phyloP scores from a whole-genome alignment of 805 yeast genomes.

The Saturnispora zaruensis region DNA sequence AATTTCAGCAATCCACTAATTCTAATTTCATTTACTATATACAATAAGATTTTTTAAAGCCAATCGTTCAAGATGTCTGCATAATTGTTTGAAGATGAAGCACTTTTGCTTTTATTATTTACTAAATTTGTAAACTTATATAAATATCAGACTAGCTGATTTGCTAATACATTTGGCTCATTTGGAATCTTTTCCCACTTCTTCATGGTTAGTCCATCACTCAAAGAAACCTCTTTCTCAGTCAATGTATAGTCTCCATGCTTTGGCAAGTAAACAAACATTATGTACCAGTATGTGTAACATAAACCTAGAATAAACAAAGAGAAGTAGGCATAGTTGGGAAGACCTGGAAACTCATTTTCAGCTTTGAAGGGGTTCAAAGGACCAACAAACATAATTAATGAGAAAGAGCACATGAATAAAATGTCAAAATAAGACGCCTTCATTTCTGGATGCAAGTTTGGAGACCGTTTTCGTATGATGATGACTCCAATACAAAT shows the following conservation, averaged over 20 bases:
- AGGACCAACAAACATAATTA: constrained; percentile 45
- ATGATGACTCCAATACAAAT: constrained; percentile 52
- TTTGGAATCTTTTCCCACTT: constrained; percentile 40
- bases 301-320: constrained; percentile 35
- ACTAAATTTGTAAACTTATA: background rate
- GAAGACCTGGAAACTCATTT: constrained; percentile 32
- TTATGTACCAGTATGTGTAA: constrained; percentile 46
- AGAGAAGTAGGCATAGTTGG: constrained; percentile 42
- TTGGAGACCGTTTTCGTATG: constrained; percentile 43
- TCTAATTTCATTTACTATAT: background rate
- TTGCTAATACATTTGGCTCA: background rate
- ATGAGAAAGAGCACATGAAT: constrained; percentile 37
- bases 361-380: constrained; percentile 32
- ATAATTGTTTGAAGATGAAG: background rate
- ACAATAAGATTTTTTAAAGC: background rate
- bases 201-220: constrained; percentile 53
- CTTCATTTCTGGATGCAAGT: constrained; percentile 41
- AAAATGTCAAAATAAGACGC: constrained; percentile 42
- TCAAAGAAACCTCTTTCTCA: constrained; percentile 32
- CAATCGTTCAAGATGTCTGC: background rate
- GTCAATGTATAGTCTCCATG: constrained; percentile 37
- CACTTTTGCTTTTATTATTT: background rate
- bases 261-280: constrained; percentile 43
- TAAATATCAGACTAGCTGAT: constrained; percentile 2
- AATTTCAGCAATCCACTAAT: background rate